Evolutionary conservation across 495 filamentous ascomycete genomes (phyloP), one percentile per base, ranked within the genome.

Genomic region (Evansstolkia leycettana): DNA sequence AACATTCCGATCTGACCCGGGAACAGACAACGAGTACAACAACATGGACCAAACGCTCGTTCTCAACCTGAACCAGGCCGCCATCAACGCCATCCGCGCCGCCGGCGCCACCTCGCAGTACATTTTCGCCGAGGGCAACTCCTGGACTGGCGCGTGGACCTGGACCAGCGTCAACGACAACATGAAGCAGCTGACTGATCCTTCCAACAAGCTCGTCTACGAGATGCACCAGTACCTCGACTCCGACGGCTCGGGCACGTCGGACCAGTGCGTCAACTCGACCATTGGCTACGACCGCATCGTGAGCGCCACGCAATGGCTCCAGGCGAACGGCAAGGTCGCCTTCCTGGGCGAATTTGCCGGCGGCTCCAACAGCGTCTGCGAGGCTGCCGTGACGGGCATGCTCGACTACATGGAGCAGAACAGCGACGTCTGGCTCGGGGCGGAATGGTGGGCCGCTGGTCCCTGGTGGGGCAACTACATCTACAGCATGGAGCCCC

Each of bases 1-100:
- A n/a, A n/a, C n/a, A n/a, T n/a, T n/a, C n/a, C n/a, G n/a, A n/a
- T 12, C n/a, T 12, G 27, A 46, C 39, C 33, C 36, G 40, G 24
- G 38, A 62, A 72, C 62, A 64, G 80, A 83, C 70, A 85, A 85
- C 55, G 80, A 84, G 55, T 83, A 73, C 60, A 67, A 84, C 55
- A 73, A 74, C 57, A 80, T 82, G 69, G 72, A 78, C 46, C 76
- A 82, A 55, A 57, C 50, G 17, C 73, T 81, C 8, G 79, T 84
- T 26, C 62, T 78, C 33, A 54, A 73, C 45, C 73, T 84, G 36
- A 83, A 83, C 69, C 80, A 84, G 57, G 80, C 76, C 13, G 78
- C 80, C 43, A 82, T 84, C 51, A 57, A 79, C 50, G 75, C 66
- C 46, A 82, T 85, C 57, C 77, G 80, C 43, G 69, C 60, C 14